Base-by-base conservation (phyloP, 345 rosid species). In the Ceriops tagal region DNA sequence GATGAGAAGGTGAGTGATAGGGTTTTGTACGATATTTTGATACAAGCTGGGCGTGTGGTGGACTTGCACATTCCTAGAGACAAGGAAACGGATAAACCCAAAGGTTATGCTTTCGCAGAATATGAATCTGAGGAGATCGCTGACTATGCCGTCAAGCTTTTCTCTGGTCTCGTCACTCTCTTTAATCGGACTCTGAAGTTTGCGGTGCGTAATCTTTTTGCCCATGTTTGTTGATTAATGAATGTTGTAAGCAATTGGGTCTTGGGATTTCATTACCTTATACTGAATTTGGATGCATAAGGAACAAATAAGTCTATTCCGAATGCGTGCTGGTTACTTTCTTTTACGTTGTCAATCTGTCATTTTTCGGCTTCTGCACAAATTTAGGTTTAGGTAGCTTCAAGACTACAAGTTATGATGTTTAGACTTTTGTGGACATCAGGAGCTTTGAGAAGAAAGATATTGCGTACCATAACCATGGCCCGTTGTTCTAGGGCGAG, bases 31-130 rank as follows among this genome's bases (percentile, higher is more conserved):
- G 97, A 95, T 73, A 95, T 95, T 30, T 73, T 87, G 31, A 92
- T 95, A 27, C 93, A 95, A 84, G 97, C 97, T 3, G 99, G 99
- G 53, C 78, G 84, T 43, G 92, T 95, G 1, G 82, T 87, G 20
- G 96, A 90, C 62, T 77, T 95, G 69, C 76, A 92, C 75, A 83
- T 95, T 31, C 99, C 97, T 65, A 86, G 89, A 20, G 97, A 95
- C 71, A 85, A 77, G 74, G 96, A 89, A 73, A 89, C 96, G 16
- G 96, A 90, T 62, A 87, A 69, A 72, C 93, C 93, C 37, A 90
- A 91, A 83, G 96, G 99, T 15, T 92, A 68, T 66, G 99, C 97
- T 0, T 95, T 92, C 68, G 99, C 88, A 2, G 93, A 89, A 80
- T 95, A 85, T 34, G 99, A 95, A 64, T 16, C 91, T 28, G 89